Evolutionary conservation across 2,329 filamentous ascomycete species (phyloP).

Genomic region (Pseudogymnoascus sp.): DNA sequence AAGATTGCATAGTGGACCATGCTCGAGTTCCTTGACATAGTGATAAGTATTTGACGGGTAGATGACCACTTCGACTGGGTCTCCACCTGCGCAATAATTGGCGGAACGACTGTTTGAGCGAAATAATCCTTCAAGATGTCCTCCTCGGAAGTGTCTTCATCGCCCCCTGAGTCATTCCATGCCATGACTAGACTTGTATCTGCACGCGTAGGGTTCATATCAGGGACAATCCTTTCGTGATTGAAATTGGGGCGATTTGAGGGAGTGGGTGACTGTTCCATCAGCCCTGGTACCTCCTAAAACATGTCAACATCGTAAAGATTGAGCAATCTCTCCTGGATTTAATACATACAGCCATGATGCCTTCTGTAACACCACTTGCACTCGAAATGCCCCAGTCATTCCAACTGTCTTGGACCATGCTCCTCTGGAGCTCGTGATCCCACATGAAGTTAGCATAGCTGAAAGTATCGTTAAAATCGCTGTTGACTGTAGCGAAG

Average conservation of each 20-base stretch:
- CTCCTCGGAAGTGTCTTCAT: constrained; percentile 27
- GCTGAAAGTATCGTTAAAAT: constrained; percentile 35
- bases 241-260: not conserved
- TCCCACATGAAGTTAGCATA: constrained; percentile 44
- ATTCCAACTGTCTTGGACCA: constrained; percentile 13
- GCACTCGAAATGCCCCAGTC: constrained; percentile 10
- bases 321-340: not conserved
- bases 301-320: not conserved
- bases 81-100: constrained; percentile 45
- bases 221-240: not conserved
- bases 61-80: constrained; percentile 44
- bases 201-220: not conserved
- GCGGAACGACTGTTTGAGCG: constrained; percentile 40
- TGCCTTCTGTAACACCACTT: not conserved
- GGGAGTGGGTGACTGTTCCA: not conserved
- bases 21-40: constrained; percentile 39
- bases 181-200: not conserved
- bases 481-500: constrained; percentile 24
- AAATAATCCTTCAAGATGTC: constrained; percentile 41
- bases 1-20: constrained; percentile 42
- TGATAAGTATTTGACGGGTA: constrained; percentile 40
- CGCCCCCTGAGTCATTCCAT: constrained; percentile 14
- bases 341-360: not conserved
- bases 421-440: constrained; percentile 30
- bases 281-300: constrained; percentile 15